phyloP scores from a whole-genome alignment of 306 rosid species.

The Alnus glutinosa region DNA sequence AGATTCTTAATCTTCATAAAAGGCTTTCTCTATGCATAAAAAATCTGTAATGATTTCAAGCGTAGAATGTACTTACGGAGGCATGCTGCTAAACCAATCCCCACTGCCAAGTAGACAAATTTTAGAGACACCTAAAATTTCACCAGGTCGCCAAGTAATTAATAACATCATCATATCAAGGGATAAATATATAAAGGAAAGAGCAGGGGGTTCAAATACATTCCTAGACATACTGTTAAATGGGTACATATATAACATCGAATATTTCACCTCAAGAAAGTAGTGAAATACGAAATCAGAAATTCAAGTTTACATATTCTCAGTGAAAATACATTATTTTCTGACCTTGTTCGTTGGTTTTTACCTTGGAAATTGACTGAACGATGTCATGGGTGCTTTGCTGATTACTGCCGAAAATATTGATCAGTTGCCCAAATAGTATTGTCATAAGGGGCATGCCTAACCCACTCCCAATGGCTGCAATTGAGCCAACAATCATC shows the following conservation, averaged over 20 bases:
- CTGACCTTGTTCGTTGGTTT: no score
- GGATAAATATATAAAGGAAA: not conserved
- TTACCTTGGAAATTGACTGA: conserved; percentile 37
- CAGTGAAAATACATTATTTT: no score
- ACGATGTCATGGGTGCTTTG: not conserved
- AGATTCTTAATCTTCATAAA: not conserved
- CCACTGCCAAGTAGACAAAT: conserved; percentile 45
- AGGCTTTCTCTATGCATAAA: not conserved
- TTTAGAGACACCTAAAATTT: conserved; percentile 38
- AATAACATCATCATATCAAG: not conserved
- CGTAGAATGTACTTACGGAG: conserved; percentile 33
- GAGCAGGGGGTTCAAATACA: not conserved
- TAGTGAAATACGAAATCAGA: no score
- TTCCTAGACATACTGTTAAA: no score
- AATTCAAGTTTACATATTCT: no score
- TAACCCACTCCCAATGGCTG: conserved; percentile 44
- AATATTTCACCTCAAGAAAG: no score
- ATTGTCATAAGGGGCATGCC: not conserved
- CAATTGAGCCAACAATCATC: conserved; percentile 40
- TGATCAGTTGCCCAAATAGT: conserved; percentile 34
- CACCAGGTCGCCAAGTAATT: not conserved
- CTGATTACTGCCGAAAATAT: conserved; percentile 43
- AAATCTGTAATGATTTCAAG: not conserved
- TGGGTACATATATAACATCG: no score
- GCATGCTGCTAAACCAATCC: conserved; percentile 33